phyloP scores from a whole-genome alignment of 495 filamentous ascomycete genomes.

The Pseudoneurospora amorphoporcata region DNA sequence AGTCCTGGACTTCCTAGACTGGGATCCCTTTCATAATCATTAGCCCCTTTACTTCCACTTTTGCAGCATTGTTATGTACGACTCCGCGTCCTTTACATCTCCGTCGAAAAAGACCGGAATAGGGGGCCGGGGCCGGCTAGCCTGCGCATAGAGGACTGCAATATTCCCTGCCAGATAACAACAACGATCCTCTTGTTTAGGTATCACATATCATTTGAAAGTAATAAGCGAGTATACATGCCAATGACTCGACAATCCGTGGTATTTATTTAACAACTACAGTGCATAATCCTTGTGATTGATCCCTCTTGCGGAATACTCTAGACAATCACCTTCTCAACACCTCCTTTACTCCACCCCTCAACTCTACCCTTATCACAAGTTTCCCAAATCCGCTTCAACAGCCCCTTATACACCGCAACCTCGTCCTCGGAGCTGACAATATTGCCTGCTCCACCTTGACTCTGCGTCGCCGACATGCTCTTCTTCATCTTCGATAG shows the following conservation, averaged over 20 bases:
- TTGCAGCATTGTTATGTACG: background rate
- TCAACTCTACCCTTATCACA: constrained; percentile 57
- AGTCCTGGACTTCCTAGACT: background rate
- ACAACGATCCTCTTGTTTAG: background rate
- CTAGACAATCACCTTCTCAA: constrained; percentile 9
- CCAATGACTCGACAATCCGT: background rate
- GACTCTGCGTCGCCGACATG: constrained; percentile 28
- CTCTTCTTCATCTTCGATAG: constrained; percentile 24
- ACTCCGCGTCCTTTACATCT: background rate
- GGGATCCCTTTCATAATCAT: background rate
- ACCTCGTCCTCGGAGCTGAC: constrained; percentile 28
- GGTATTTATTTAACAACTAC: background rate
- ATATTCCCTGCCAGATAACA: background rate
- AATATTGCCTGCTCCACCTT: constrained; percentile 4
- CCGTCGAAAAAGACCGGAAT: background rate
- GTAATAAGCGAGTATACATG: background rate
- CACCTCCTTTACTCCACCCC: constrained; percentile 53
- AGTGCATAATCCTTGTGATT: background rate
- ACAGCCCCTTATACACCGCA: constrained; percentile 46
- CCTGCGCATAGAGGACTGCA: background rate
- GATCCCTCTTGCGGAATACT: background rate
- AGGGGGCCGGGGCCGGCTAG: background rate
- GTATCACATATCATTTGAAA: background rate
- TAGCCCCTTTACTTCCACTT: background rate
- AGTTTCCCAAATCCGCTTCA: constrained; percentile 52